A percentile compares a stretch with the other conserved stretches of the same genome.
These are phyloP conservation scores for Collybia mongolica DNA, from an alignment of 768 basidiomycete genomes.

Conservation along the genomic window DNA sequence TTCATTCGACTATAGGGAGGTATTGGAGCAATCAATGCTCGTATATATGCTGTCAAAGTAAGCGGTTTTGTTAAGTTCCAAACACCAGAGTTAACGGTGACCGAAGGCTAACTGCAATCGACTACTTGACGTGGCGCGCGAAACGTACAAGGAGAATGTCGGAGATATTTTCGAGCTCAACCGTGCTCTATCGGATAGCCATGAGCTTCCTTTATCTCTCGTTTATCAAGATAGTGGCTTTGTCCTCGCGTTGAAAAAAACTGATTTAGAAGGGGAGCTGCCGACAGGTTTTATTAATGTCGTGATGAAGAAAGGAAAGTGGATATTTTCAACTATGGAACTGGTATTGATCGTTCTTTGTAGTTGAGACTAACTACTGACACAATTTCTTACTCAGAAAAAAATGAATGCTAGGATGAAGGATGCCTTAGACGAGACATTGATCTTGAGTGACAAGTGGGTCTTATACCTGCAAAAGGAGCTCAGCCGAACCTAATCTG, in stretches of 20 bases:
- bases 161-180: conserved; percentile 80
- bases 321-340: conserved; percentile 78
- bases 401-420: conserved; percentile 88
- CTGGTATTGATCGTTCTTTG: conserved; percentile 47
- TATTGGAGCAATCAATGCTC: conserved; percentile 70
- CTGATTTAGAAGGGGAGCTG: conserved; percentile 59
- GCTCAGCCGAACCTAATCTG: neutral
- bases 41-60: conserved; percentile 83
- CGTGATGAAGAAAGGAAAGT: conserved; percentile 63
- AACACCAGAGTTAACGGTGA: neutral
- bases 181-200: conserved; percentile 53
- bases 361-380: neutral
- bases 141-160: conserved; percentile 92
- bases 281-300: conserved; percentile 75
- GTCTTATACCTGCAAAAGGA: neutral
- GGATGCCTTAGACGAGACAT: conserved; percentile 86
- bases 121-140: conserved; percentile 90
- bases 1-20: conserved; percentile 50
- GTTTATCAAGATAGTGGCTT: conserved; percentile 76
- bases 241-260: conserved; percentile 68
- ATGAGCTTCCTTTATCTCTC: conserved; percentile 63
- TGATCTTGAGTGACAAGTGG: conserved; percentile 82
- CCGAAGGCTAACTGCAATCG: conserved; percentile 71
- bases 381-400: conserved; percentile 47
- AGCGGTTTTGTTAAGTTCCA: neutral